Base-by-base conservation (phyloP, 2,329 filamentous ascomycete genomes). In the Monosporascus sp. region DNA sequence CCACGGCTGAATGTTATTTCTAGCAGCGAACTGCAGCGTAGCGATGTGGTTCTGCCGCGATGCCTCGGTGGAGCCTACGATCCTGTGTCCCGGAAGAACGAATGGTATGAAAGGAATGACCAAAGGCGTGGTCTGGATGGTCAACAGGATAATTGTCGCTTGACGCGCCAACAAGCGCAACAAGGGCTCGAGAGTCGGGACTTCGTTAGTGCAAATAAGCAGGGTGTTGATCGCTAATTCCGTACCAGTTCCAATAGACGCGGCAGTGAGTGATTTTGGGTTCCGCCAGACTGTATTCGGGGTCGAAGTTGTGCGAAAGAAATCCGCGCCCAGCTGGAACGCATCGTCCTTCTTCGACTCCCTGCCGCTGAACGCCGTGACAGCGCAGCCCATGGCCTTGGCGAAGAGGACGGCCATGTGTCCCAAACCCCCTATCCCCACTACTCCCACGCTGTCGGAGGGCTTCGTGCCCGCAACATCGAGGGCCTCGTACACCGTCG, bases 331-430 rank as follows among this genome's bases (percentile, higher is more conserved):
- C 15, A 60, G 49, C n/a, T 18, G 31, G 20, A 56, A 58, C 14
- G 54, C 51, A 24, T 57, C 55, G 26, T 44, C 48, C 40, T 18
- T 44, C 48, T 53, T 50, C 1, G 7, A 15, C 35, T 53, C 51
- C 20, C 43, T 26, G 43, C 43, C 24, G 15, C 43, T 46, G 43
- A 46, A 31, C n/a, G 18, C 49, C 45, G 47, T 55, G 2, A 58
- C 56, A 14, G 45, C 54, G 37, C 52, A 57, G 11, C 83, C 83
- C 81, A 85, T 84, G 68, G 82, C 82, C 3, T 76, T 70, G 0
- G 82, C 82, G 60, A 83, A 86, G 60, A 85, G 80, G 52, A 86
- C 82, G 6, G 82, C 83, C 41, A 86, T 67, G 63, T 86, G 83
- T 2, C 83, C 83, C 2, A 86, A 71, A 31, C 84, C 84, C 45